A percentile compares a stretch with the other conserved stretches of the same genome.
Evolutionary conservation across 2,329 filamentous ascomycete species (phyloP).

Genomic region (Herpotrichia juniperi): DNA sequence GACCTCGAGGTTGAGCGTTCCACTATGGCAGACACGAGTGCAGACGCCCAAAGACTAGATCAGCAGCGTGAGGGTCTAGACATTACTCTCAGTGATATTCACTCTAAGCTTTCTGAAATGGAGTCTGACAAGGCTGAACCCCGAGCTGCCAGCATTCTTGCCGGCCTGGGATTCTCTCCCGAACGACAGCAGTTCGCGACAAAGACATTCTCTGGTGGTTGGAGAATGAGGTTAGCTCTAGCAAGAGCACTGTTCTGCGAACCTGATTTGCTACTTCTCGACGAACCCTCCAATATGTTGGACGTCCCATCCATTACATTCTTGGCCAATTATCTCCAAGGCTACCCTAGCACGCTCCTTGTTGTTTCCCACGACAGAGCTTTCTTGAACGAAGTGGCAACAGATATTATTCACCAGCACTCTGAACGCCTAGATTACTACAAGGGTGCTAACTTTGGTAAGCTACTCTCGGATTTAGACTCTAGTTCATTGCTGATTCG

Average conservation of each 20-base stretch:
- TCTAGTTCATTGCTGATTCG: conserved; percentile 11
- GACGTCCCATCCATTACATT: conserved; percentile 99
- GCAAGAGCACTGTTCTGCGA: conserved; percentile 97
- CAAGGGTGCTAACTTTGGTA: conserved; percentile 88
- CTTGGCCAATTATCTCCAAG: conserved; percentile 92
- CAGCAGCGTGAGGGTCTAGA: conserved; percentile 89
- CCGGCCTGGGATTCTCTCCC: conserved; percentile 93
- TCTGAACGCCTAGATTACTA: conserved; percentile 98
- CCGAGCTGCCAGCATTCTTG: conserved; percentile 91
- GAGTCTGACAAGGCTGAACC: conserved; percentile 98
- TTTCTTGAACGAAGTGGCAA: conserved; percentile 98
- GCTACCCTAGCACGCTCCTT: conserved; percentile 90
- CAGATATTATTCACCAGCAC: conserved; percentile 98
- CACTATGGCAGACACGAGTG: conserved; percentile 87
- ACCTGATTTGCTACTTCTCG: conserved; percentile 90
- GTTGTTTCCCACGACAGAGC: conserved; percentile 99
- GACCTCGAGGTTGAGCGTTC: conserved; percentile 79
- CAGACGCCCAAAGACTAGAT: conserved; percentile 84
- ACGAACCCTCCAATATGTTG: conserved; percentile 99
- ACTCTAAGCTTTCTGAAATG: conserved; percentile 94
- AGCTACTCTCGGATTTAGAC: conserved; percentile 18
- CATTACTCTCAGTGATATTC: conserved; percentile 87
- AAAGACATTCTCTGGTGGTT: conserved; percentile 98
- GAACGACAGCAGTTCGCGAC: conserved; percentile 92
- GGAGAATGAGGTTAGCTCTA: conserved; percentile 96